phyloP scores from a whole-genome alignment of 352 stramenopile genomes.

The Globisporangium sylvaticum region DNA sequence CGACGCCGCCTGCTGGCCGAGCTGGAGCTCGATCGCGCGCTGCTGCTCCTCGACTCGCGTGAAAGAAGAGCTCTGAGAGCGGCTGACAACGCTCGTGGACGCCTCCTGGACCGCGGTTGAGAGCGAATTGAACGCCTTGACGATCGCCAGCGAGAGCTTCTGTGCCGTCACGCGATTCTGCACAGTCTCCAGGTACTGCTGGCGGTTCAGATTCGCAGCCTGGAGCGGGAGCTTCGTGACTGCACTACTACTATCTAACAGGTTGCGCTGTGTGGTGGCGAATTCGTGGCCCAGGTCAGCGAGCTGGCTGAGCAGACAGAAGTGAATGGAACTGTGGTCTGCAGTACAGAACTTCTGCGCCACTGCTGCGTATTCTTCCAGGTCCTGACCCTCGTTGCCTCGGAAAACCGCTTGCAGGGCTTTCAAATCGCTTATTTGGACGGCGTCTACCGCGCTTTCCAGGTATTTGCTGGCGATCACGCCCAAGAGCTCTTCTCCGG shows the following conservation, averaged over 20 bases:
- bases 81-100: neutral
- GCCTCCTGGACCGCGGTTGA: neutral
- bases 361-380: neutral
- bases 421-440: neutral
- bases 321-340: neutral
- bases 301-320: slow-evolving; percentile 1
- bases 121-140: neutral
- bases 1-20: neutral
- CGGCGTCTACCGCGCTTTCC: neutral
- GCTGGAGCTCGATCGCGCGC: neutral
- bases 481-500: neutral
- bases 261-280: neutral
- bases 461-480: neutral
- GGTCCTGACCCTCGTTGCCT: neutral
- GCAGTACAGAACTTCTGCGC: neutral
- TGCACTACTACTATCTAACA: neutral
- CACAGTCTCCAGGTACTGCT: neutral
- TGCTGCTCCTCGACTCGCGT: neutral
- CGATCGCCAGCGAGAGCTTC: neutral
- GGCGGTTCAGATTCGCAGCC: neutral
- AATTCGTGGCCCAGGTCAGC: neutral
- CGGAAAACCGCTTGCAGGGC: neutral
- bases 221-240: neutral
- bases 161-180: neutral
- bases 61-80: neutral